Percentiles rank a stretch among this genome's conserved stretches.
phyloP scores from a whole-genome alignment of 1,139 yeast species.

The Sugiyamaella novakii region DNA sequence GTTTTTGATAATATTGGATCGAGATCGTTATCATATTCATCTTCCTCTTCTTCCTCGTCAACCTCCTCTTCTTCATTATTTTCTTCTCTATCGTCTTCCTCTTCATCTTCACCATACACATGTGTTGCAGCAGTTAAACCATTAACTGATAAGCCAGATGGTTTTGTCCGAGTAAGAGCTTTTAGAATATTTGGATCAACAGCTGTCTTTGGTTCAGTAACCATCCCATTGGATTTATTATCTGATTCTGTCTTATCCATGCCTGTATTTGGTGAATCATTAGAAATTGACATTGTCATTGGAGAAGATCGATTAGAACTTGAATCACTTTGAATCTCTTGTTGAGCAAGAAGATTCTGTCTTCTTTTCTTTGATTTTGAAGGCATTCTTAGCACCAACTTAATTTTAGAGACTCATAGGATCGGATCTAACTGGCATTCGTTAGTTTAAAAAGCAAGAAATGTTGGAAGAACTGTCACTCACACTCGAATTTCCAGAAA shows the following conservation, averaged over 20 bases:
- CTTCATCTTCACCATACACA: not conserved
- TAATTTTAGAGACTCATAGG: not conserved
- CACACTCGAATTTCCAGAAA: too few relatives aligned
- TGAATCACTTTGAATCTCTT: not conserved
- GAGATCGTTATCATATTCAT: not conserved
- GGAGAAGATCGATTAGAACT: not conserved
- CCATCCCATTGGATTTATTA: not conserved
- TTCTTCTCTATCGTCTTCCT: not conserved
- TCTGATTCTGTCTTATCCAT: not conserved
- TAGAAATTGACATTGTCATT: not conserved
- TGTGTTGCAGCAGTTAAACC: not conserved
- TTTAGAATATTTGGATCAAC: slow-evolving; percentile 5
- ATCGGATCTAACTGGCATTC: not conserved
- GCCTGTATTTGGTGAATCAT: not conserved
- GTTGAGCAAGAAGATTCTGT: slow-evolving; percentile 7
- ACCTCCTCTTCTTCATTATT: not conserved
- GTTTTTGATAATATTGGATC: slow-evolving; percentile 6
- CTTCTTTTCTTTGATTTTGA: slow-evolving; percentile 17
- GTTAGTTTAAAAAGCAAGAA: slow-evolving; percentile 1
- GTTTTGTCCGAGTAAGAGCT: not conserved
- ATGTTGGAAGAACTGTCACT: not conserved
- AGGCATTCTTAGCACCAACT: slow-evolving; percentile 11
- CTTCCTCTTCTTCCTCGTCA: slow-evolving; percentile 1
- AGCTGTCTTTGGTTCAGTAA: not conserved
- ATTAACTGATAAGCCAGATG: not conserved